A percentile compares a stretch with the other conserved stretches of the same genome.
Conservation (phyloP, 2,329 filamentous ascomycete species). For the Stenocarpella maydis region DNA sequence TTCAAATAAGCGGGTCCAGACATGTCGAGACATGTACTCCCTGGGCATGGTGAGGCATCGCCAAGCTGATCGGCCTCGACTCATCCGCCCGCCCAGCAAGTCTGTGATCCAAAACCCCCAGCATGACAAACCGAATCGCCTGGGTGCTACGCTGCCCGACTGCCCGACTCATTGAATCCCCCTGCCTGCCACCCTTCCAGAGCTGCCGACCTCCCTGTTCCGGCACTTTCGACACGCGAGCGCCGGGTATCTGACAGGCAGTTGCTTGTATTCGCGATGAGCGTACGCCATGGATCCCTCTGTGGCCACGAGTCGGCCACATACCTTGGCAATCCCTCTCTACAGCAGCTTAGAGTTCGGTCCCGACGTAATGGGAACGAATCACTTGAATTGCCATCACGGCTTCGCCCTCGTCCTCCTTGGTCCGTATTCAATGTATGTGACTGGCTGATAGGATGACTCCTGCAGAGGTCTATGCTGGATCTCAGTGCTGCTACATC, state of each 20-base stretch:
- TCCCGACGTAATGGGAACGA: neutral
- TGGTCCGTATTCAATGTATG: neutral
- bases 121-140: constrained; percentile 14
- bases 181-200: too few relatives aligned
- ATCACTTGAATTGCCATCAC: constrained; percentile 1
- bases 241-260: neutral
- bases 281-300: too few relatives aligned
- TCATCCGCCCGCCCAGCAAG: constrained; percentile 20
- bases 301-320: constrained; percentile 16
- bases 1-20: constrained; percentile 19
- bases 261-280: neutral
- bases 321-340: neutral
- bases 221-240: neutral
- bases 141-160: constrained; percentile 12
- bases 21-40: neutral
- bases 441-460: constrained; percentile 1
- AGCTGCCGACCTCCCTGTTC: neutral
- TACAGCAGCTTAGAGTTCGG: constrained; percentile 6
- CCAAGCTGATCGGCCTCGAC: constrained; percentile 25
- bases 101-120: constrained; percentile 17
- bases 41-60: constrained; percentile 20
- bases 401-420: neutral
- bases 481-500: neutral
- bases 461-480: neutral
- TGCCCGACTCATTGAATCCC: too few relatives aligned